These are phyloP conservation scores for Chlamydomonas asymmetrica DNA, from an alignment of 139 green algal genomes.

Conservation along the genomic window DNA sequence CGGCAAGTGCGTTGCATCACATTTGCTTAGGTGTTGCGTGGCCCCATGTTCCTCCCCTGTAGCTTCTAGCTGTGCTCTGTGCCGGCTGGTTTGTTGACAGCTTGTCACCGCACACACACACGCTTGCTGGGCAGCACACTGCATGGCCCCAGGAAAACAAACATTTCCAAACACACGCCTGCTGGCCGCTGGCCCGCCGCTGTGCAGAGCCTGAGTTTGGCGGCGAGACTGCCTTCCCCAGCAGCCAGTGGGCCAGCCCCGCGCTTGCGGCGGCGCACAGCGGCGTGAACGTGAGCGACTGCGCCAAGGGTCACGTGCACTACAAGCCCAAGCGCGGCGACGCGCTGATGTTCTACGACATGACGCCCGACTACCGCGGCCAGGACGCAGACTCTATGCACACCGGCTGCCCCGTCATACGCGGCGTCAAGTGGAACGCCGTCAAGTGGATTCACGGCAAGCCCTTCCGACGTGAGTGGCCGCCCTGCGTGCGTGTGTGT, in stretches of 20 bases:
- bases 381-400: slow-evolving; percentile 37
- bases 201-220: slow-evolving; percentile 43
- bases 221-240: slow-evolving; percentile 39
- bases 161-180: background rate
- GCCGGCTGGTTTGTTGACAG: no score
- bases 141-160: no score
- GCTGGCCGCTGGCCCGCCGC: background rate
- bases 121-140: no score
- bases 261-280: slow-evolving; percentile 25
- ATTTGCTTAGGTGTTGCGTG: no score
- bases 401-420: slow-evolving; percentile 66
- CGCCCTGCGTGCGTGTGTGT: no score
- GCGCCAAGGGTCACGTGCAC: slow-evolving; percentile 60
- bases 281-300: slow-evolving; percentile 43
- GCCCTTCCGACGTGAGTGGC: slow-evolving; percentile 46
- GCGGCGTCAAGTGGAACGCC: slow-evolving; percentile 76
- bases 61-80: no score
- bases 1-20: no score
- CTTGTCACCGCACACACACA: no score
- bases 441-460: slow-evolving; percentile 55
- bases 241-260: slow-evolving; percentile 21
- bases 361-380: slow-evolving; percentile 22
- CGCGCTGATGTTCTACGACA: slow-evolving; percentile 61
- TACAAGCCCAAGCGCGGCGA: slow-evolving; percentile 64
- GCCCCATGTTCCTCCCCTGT: no score